phyloP scores from a whole-genome alignment of 2,329 filamentous ascomycete species.

The Fusarium sterilihyphosum region DNA sequence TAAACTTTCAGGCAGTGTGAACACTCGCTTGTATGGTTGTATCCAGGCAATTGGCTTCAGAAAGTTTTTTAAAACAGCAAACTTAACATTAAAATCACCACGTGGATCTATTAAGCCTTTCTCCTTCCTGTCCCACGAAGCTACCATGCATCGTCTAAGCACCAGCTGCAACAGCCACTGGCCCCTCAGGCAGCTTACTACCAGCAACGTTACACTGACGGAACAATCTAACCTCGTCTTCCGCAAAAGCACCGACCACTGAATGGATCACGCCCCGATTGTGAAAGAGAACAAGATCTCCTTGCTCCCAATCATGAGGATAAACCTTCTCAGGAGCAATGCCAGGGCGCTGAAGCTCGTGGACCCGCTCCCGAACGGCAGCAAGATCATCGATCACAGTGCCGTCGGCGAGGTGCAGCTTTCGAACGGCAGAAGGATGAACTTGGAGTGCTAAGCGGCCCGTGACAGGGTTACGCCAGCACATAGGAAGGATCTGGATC shows the following conservation, averaged over 20 bases:
- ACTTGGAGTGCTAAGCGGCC: slow-evolving; percentile 76
- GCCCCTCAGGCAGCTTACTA: slow-evolving; percentile 65
- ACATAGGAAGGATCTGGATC: slow-evolving; percentile 79
- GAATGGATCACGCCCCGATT: slow-evolving; percentile 80
- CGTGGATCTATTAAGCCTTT: background rate
- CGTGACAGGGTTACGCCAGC: slow-evolving; percentile 79
- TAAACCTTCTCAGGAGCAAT: slow-evolving; percentile 77
- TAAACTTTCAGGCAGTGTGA: background rate
- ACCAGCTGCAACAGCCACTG: slow-evolving; percentile 32
- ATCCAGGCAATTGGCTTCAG: background rate
- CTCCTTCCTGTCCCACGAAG: background rate
- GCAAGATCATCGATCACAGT: slow-evolving; percentile 74
- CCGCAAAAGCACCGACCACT: slow-evolving; percentile 78
- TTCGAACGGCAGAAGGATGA: slow-evolving; percentile 76
- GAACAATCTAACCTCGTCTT: slow-evolving; percentile 79
- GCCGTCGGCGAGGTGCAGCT: slow-evolving; percentile 73
- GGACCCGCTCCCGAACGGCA: slow-evolving; percentile 73
- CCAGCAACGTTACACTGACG: slow-evolving; percentile 83
- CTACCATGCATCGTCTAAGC: background rate
- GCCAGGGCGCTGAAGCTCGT: slow-evolving; percentile 75
- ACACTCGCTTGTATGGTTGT: background rate
- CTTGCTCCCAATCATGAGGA: slow-evolving; percentile 80
- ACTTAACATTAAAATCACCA: background rate
- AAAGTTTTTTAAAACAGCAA: background rate
- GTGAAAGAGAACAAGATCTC: slow-evolving; percentile 81